Evolutionary conservation across 768 basidiomycete species (phyloP), one percentile per base, ranked within the genome.

Genomic region (Macrocybe gigantea): DNA sequence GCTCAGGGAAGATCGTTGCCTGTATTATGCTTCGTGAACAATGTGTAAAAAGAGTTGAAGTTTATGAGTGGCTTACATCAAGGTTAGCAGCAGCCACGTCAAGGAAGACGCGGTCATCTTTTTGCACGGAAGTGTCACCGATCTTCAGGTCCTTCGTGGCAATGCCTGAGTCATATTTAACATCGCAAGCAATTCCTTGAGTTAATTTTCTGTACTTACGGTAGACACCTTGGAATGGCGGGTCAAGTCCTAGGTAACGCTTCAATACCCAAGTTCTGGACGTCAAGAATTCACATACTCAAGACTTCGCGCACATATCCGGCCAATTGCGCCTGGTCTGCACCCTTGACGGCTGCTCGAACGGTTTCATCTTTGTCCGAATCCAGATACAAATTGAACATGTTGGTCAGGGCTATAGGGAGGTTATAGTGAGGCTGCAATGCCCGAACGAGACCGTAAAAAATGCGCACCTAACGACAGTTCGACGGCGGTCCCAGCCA

Each of bases 401-500:
- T 67, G 50, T 91, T 84, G 7, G 83, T 78, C 47, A 85, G 58
- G 1, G 78, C 87, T 86, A 40, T 29, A 48, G 6, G 51, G 13
- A 14, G 14, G 29, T 50, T 33, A 48, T 44, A 52, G 45, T 15
- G 39, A 7, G 33, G 33, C n/a, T 14, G 7, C 22, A 22, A 22
- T 22, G 29, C 9, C 12, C n/a, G 35, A 51, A n/a, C 32, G 44
- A 5, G 5, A 22, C 30, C 35, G 32, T 4, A 41, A 9, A 38
- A 13, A 48, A 49, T 61, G 48, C 72, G 35, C 54, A 82, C 87
- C 79, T 46, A 91, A 73, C 7, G 82, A 78, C 35, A 91, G 62
- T 63, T 90, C 87, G 8, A 82, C 82, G 5, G 79, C 77, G 8
- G 78, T 67, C 32, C 77, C 76, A 48, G 90, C 77, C 67, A 90